Evolutionary conservation across 108 stramenopile genomes (phyloP).

Genomic region (Mediolabrus comicus): DNA sequence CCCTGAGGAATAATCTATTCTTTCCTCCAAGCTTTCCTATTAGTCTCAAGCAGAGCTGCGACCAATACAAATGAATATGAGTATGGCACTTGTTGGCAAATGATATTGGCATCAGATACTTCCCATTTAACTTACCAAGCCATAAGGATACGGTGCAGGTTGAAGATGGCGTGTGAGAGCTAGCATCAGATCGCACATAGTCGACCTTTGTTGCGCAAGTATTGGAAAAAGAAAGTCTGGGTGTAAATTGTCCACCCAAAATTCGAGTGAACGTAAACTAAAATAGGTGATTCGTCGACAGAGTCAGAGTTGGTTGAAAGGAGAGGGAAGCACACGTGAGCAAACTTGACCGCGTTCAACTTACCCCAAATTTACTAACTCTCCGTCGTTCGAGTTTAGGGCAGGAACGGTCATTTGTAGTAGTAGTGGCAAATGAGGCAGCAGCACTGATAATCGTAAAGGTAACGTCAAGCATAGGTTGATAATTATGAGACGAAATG

Average conservation of each 20-base stretch:
- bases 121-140: too few relatives aligned
- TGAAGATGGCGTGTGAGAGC: conserved; percentile 83
- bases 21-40: conserved; percentile 94
- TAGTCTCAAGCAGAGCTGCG: conserved; percentile 75
- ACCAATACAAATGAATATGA: too few relatives aligned
- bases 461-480: conserved; percentile 93
- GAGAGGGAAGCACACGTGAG: not conserved
- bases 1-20: conserved; percentile 85
- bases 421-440: conserved; percentile 92
- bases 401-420: conserved; percentile 85
- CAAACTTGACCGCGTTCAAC: not conserved
- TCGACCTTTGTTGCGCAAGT: conserved; percentile 54
- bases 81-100: too few relatives aligned
- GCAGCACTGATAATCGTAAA: conserved; percentile 81
- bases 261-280: conserved; percentile 89
- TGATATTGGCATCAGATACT: not conserved
- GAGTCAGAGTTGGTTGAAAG: not conserved
- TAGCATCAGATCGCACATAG: conserved; percentile 69
- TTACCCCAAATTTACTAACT: conserved; percentile 82
- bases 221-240: conserved; percentile 83
- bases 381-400: conserved; percentile 77
- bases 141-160: conserved; percentile 94
- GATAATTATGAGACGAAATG: conserved; percentile 64
- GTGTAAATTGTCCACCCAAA: conserved; percentile 97
- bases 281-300: not conserved